Percentiles rank a stretch among this genome's conserved stretches.
These are phyloP conservation scores for Lecanoromycetidae sp. DNA, from an alignment of 2,329 filamentous ascomycete genomes.

Conservation along the genomic window DNA sequence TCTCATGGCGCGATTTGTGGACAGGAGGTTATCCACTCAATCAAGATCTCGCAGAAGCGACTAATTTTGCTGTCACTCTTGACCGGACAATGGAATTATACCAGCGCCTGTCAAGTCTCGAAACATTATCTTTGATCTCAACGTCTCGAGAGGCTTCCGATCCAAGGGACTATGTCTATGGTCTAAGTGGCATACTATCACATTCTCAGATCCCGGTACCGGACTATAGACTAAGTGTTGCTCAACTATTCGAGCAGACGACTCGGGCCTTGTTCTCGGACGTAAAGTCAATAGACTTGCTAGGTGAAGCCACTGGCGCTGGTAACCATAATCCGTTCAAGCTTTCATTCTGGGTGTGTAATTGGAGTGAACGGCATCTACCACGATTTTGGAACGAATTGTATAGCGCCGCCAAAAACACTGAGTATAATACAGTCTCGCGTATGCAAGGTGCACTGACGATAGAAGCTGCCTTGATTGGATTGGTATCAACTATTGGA, in stretches of 20 bases:
- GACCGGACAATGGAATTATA: too few species aligned
- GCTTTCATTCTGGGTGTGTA: neutral
- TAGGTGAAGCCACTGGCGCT: neutral
- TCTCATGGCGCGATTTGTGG: neutral
- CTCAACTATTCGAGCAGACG: neutral
- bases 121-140: too few species aligned
- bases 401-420: neutral
- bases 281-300: neutral
- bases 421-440: neutral
- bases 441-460: neutral
- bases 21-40: neutral
- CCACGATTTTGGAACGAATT: neutral
- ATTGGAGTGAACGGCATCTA: neutral
- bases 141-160: neutral
- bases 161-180: neutral
- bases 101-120: too few species aligned
- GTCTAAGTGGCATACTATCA: neutral
- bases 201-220: neutral
- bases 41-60: neutral
- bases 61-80: too few species aligned
- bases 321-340: neutral
- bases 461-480: neutral
- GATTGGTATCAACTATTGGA: neutral
- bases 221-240: neutral
- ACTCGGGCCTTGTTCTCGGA: neutral